Evolutionary conservation across 768 basidiomycete genomes (phyloP).

Genomic region (Leucocoprinus birnbaumii): DNA sequence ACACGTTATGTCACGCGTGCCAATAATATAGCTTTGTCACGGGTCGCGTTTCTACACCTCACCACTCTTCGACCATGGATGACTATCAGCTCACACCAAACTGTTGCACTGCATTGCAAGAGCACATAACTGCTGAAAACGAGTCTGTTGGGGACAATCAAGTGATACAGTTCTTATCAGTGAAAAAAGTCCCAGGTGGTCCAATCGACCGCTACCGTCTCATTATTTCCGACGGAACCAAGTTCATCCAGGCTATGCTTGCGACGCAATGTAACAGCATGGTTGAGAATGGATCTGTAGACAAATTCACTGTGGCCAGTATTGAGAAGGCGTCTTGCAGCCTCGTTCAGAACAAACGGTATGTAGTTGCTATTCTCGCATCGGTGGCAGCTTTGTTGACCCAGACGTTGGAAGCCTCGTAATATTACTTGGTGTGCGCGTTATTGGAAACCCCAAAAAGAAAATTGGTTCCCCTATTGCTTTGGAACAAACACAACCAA

Average conservation of each 20-base stretch:
- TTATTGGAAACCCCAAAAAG: conserved; percentile 48
- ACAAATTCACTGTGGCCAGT: conserved; percentile 64
- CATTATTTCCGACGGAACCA: conserved; percentile 85
- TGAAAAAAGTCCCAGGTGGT: conserved; percentile 61
- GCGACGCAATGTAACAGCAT: conserved; percentile 85
- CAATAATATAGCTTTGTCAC: background rate
- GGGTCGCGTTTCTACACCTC: conserved; percentile 8
- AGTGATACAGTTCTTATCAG: conserved; percentile 76
- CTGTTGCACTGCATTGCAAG: conserved; percentile 48
- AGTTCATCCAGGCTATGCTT: conserved; percentile 92
- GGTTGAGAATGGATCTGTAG: conserved; percentile 60
- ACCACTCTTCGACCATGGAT: conserved; percentile 28
- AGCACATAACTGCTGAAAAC: conserved; percentile 40
- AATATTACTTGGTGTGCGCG: conserved; percentile 69
- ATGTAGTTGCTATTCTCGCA: conserved; percentile 21
- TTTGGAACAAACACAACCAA: conserved; percentile 22
- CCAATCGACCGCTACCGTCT: conserved; percentile 65
- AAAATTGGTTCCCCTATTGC: conserved; percentile 69
- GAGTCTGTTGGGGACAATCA: conserved; percentile 38
- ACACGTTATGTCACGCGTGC: conserved; percentile 19
- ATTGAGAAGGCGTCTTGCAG: conserved; percentile 81
- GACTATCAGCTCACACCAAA: conserved; percentile 55
- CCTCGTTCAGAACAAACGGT: conserved; percentile 83
- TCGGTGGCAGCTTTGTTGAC: conserved; percentile 3
- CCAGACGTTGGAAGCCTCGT: conserved; percentile 52